Percentiles rank a stretch among this genome's conserved stretches.
phyloP scores from a whole-genome alignment of 495 filamentous ascomycete genomes.

The Neurospora tetraspora region DNA sequence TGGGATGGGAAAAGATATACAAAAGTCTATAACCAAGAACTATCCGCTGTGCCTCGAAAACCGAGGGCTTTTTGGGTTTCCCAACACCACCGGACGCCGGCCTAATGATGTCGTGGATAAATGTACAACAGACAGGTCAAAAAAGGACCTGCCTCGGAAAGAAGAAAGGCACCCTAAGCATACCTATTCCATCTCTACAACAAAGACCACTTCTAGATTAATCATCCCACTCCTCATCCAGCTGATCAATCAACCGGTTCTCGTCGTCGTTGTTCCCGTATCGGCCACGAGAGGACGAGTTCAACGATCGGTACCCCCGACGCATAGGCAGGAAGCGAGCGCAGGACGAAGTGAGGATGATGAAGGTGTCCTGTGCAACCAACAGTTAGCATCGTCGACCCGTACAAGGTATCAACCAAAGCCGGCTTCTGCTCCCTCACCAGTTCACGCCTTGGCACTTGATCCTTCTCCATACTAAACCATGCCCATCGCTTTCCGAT shows the following conservation, averaged over 20 bases:
- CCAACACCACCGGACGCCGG: background rate
- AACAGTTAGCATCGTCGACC: constrained; percentile 1
- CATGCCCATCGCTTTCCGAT: background rate
- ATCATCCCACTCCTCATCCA: constrained; percentile 85
- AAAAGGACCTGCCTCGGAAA: background rate
- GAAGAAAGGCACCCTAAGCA: background rate
- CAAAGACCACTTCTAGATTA: constrained; percentile 6
- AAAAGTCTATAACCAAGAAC: background rate
- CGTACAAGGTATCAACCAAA: background rate
- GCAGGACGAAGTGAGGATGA: constrained; percentile 70
- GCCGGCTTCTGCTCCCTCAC: background rate
- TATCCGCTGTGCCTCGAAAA: background rate
- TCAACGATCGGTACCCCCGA: constrained; percentile 53
- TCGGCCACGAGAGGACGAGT: constrained; percentile 34
- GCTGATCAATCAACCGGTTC: constrained; percentile 88
- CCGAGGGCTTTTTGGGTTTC: background rate
- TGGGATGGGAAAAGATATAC: background rate
- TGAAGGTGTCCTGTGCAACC: constrained; percentile 59
- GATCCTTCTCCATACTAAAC: background rate
- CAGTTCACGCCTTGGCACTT: background rate
- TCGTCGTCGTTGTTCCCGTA: constrained; percentile 62
- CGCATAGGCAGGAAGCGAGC: constrained; percentile 52
- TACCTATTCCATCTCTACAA: background rate
- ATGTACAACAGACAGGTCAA: background rate
- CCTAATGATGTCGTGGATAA: background rate